Evolutionary conservation across 371 early-diverging fungal species (phyloP), one percentile per base, ranked within the genome.

Genomic region (Dichotomocladium elegans): DNA sequence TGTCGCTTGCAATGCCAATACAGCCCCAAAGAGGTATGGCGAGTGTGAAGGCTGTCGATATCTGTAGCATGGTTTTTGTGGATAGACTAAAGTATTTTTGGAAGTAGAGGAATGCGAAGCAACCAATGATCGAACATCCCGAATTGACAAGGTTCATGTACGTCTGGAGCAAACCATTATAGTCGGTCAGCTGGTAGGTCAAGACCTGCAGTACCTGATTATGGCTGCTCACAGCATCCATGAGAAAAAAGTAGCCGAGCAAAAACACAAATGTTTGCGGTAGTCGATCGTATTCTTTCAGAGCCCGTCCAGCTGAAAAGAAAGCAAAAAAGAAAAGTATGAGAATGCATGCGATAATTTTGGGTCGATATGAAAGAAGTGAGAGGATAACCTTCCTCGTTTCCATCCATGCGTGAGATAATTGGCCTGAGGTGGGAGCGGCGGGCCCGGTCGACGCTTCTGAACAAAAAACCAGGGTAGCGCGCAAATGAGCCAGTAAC

Each of bases 151-250:
- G 55, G 29, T 58, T 56, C 47, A 74, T 51, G 21, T 68, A 55
- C 3, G 62, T 61, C 28, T 59, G 63, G 19, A 64, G 43, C 17
- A 62, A 56, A 12, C 69, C 62, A 33, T 61, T 56, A 33, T 66
- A 72, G n/a, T 49, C 53, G 10, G 70, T 69, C 4, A 72, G n/a
- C 34, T 57, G 51, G 17, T 61, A 62, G 10, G 65, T 68, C 30
- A 81, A 37, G 40, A 67, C 57, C 41, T 48, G 26, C 30, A 43
- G 17, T 43, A 74, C 64, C 33, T 60, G 58, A 21, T 53, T 58
- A 11, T 70, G 69, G 1, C 77, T 77, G 33, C 68, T 68, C 15
- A 74, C 74, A 1, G 76, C 77, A 57, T 77, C 79, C 19, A 58
- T 55, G 25, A 74, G 58, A 44, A 74, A 61, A 37, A 74, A 70